These are phyloP conservation scores for Nigrograna mackinnonii DNA, from an alignment of 2,329 filamentous ascomycete species.

Conservation along the genomic window DNA sequence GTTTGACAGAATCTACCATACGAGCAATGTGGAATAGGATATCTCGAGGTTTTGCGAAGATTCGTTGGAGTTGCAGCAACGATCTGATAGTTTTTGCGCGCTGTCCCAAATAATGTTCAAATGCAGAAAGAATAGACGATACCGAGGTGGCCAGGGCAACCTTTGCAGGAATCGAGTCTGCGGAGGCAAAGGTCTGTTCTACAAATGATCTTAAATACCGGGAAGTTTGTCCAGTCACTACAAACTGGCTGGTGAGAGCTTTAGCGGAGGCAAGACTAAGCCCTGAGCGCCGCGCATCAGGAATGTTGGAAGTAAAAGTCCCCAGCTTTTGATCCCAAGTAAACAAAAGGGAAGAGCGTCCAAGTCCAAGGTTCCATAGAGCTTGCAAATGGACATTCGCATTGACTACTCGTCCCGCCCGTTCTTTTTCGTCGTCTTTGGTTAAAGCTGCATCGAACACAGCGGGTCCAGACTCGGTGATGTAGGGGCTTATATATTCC, in stretches of 20 bases:
- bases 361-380: slow-evolving; percentile 68
- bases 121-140: slow-evolving; percentile 40
- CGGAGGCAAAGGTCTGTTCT: slow-evolving; percentile 38
- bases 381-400: slow-evolving; percentile 49
- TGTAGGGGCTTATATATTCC: slow-evolving; percentile 54
- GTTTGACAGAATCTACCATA: slow-evolving; percentile 51
- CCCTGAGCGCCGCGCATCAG: slow-evolving; percentile 54
- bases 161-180: slow-evolving; percentile 39
- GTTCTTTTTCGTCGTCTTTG: slow-evolving; percentile 45
- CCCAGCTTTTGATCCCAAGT: slow-evolving; percentile 57
- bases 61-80: slow-evolving; percentile 45
- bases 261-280: slow-evolving; percentile 53
- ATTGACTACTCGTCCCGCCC: slow-evolving; percentile 43
- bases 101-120: slow-evolving; percentile 44
- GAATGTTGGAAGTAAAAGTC: slow-evolving; percentile 55
- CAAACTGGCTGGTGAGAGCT: slow-evolving; percentile 55
- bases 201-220: slow-evolving; percentile 39
- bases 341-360: slow-evolving; percentile 74
- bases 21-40: slow-evolving; percentile 58
- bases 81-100: slow-evolving; percentile 30
- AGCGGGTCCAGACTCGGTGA: slow-evolving; percentile 69
- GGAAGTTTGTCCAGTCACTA: slow-evolving; percentile 41
- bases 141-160: slow-evolving; percentile 48
- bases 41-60: slow-evolving; percentile 51
- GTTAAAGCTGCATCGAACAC: slow-evolving; percentile 65